Conservation (phyloP, 306 rosid genomes). For the Betula pendula region DNA sequence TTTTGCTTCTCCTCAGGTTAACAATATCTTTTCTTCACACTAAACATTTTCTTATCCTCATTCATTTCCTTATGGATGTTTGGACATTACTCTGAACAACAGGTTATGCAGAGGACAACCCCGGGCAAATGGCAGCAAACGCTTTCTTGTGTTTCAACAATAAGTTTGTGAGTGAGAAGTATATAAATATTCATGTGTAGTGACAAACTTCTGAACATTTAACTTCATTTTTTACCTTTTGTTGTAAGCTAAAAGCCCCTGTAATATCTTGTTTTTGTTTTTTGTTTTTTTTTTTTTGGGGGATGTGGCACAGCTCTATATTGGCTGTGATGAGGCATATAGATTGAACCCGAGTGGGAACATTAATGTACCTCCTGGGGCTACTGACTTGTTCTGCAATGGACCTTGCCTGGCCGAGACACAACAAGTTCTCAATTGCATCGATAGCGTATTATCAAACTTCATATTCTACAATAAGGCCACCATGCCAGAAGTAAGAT, state of each 20-base stretch:
- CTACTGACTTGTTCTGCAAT: conserved; percentile 52
- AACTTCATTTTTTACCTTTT: neutral
- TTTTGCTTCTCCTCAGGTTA: conserved; percentile 48
- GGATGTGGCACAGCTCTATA: conserved; percentile 45
- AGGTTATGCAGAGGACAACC: conserved; percentile 47
- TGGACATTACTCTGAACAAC: conserved; percentile 1
- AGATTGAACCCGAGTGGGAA: conserved; percentile 69
- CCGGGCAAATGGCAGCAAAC: conserved; percentile 35
- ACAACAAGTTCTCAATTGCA: conserved; percentile 59
- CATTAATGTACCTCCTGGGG: conserved; percentile 56
- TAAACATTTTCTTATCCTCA: neutral
- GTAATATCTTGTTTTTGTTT: neutral
- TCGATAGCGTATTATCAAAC: conserved; percentile 46
- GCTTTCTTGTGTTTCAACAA: conserved; percentile 59
- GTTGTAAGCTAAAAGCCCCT: neutral
- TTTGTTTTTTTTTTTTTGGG: conserved; percentile 1
- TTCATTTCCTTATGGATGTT: neutral
- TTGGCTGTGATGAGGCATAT: conserved; percentile 52
- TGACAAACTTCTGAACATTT: neutral
- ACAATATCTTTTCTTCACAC: neutral
- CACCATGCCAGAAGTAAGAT: conserved; percentile 49
- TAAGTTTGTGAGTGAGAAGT: conserved; percentile 47
- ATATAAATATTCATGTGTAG: neutral
- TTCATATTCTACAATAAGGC: conserved; percentile 67
- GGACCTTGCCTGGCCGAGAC: conserved; percentile 75